phyloP scores from a whole-genome alignment of 495 filamentous ascomycete genomes.

The Penicillium alfredii region DNA sequence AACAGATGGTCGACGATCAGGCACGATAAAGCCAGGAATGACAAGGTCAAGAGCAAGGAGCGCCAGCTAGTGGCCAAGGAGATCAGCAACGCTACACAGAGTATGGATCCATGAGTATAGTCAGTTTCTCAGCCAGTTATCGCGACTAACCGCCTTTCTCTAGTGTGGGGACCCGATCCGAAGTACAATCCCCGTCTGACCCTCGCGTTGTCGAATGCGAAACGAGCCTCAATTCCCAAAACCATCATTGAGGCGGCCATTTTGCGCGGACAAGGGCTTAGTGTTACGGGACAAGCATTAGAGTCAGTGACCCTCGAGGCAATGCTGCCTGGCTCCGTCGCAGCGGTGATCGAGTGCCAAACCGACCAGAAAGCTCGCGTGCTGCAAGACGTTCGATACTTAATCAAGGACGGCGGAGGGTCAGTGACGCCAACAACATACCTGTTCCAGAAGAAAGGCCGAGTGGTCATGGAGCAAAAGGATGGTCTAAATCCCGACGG shows the following conservation, averaged over 20 bases:
- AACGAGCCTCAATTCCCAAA: slow-evolving; percentile 82
- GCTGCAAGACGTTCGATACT: slow-evolving; percentile 60
- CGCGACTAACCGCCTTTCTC: slow-evolving; percentile 6
- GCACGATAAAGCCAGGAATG: slow-evolving; percentile 83
- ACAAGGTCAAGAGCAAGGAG: slow-evolving; percentile 51
- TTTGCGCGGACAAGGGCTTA: slow-evolving; percentile 77
- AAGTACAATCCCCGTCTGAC: slow-evolving; percentile 69
- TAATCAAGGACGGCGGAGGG: slow-evolving; percentile 66
- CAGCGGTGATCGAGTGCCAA: slow-evolving; percentile 74
- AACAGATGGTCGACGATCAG: slow-evolving; percentile 93
- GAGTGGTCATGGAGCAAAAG: slow-evolving; percentile 59
- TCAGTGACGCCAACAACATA: slow-evolving; percentile 67
- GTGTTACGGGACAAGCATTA: slow-evolving; percentile 61
- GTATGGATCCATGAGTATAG: slow-evolving; percentile 25
- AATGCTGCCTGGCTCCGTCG: slow-evolving; percentile 70
- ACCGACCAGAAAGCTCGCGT: slow-evolving; percentile 73
- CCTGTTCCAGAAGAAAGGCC: slow-evolving; percentile 75
- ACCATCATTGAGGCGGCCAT: slow-evolving; percentile 75
- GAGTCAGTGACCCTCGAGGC: slow-evolving; percentile 76
- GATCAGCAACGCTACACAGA: slow-evolving; percentile 48
- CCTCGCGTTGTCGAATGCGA: slow-evolving; percentile 66
- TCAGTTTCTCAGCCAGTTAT: slow-evolving; percentile 1
- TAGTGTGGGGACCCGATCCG: slow-evolving; percentile 62
- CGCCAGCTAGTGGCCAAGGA: slow-evolving; percentile 46
- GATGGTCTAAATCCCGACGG: slow-evolving; percentile 61